phyloP scores from a whole-genome alignment of 78 protist species.

The Dictyostelium intermedium region DNA sequence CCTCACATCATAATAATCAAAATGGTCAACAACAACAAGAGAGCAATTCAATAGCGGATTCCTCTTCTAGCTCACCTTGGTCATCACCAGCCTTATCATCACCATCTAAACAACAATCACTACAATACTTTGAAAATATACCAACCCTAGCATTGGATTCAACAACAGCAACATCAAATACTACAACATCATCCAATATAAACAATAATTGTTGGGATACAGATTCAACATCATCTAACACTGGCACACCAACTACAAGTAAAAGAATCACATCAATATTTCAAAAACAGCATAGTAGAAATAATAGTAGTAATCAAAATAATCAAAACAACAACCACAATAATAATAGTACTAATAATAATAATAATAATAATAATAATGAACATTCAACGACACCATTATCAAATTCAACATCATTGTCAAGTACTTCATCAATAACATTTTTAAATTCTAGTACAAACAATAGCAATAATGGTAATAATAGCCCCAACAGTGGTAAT shows the following conservation, averaged over 20 bases:
- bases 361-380: not conserved
- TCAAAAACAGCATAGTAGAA: conserved; percentile 1
- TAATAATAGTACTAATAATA: not conserved
- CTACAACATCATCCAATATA: too few species aligned
- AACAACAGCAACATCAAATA: too few species aligned
- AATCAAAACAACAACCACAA: not conserved
- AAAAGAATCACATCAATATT: not conserved
- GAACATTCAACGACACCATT: not conserved
- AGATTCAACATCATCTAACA: not conserved
- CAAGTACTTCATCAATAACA: not conserved
- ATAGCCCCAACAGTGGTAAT: not conserved
- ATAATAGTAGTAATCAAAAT: not conserved
- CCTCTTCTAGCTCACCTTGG: conserved; percentile 1
- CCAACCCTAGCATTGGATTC: not conserved
- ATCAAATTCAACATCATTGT: not conserved
- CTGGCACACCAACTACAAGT: not conserved
- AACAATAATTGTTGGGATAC: not conserved
- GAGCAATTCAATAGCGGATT: not conserved
- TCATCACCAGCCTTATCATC: conserved; percentile 15
- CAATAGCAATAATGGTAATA: not conserved
- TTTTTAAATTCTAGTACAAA: not conserved
- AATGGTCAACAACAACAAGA: not conserved
- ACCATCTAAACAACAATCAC: not conserved
- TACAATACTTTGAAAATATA: not conserved
- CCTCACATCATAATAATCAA: not conserved